Percentiles rank a stretch among this genome's conserved stretches.
These are phyloP conservation scores for Fraxinus angustifolia DNA, from an alignment of 305 asterid species.

Conservation along the genomic window DNA sequence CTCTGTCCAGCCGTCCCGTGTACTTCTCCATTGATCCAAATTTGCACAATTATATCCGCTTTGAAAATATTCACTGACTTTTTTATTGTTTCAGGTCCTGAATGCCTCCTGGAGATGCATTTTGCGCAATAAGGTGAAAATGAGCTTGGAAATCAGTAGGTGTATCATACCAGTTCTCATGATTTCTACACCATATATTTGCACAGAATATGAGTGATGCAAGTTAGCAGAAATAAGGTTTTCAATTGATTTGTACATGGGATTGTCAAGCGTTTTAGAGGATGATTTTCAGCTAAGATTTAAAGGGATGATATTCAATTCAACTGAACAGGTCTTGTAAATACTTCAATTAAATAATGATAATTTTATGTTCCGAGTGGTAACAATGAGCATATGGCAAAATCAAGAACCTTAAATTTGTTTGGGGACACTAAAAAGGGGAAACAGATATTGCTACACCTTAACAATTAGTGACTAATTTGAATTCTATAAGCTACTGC, in stretches of 20 bases:
- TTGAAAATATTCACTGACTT: not conserved
- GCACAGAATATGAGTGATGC: constrained; percentile 29
- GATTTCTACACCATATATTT: constrained; percentile 23
- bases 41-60: not conserved
- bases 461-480: not conserved
- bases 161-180: constrained; percentile 17
- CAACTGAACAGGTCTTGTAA: not conserved
- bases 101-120: constrained; percentile 34
- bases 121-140: not conserved
- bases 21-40: not conserved
- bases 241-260: not conserved
- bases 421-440: not conserved
- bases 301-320: not conserved
- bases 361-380: not conserved
- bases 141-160: constrained; percentile 6
- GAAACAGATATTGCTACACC: not conserved
- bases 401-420: not conserved
- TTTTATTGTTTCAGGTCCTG: constrained; percentile 42
- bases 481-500: not conserved
- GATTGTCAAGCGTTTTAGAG: not conserved
- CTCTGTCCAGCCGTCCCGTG: not conserved
- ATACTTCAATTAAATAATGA: not conserved
- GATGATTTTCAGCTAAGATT: not conserved
- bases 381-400: not conserved
- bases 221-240: constrained; percentile 29